Percentiles rank a stretch among this genome's conserved stretches.
Conservation (phyloP, 2,329 filamentous ascomycete species). For the Fusarium protoensiforme region DNA sequence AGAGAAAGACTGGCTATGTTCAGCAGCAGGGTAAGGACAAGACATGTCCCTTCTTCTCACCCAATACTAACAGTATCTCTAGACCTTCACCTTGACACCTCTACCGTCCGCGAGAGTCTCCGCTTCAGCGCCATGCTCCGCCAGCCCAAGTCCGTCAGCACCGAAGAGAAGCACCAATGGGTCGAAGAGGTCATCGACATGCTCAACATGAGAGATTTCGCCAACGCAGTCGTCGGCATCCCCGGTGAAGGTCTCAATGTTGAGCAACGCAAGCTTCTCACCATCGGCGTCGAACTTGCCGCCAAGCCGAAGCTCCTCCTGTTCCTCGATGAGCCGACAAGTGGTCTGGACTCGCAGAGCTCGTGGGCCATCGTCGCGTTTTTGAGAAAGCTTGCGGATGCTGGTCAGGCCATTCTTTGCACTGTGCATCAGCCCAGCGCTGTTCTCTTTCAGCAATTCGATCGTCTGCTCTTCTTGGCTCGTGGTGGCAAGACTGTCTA, state of each 20-base stretch:
- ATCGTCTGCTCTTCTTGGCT: constrained; percentile 44
- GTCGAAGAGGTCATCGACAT: constrained; percentile 65
- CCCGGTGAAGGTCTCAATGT: not conserved
- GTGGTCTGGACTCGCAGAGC: not conserved
- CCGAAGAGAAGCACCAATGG: constrained; percentile 68
- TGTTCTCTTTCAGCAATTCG: constrained; percentile 53
- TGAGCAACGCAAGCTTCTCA: not conserved
- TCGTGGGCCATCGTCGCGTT: not conserved
- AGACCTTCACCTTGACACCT: constrained; percentile 67
- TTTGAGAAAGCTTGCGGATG: not conserved
- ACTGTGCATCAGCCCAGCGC: not conserved
- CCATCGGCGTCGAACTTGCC: not conserved
- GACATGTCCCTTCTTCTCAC: accelerated
- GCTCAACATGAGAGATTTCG: not conserved
- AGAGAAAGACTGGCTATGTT: constrained; percentile 74
- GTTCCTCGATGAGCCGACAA: not conserved
- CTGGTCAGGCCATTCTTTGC: not conserved
- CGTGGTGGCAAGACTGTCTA: constrained; percentile 67
- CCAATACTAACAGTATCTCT: not conserved
- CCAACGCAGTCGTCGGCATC: not conserved
- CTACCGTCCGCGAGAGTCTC: constrained; percentile 66
- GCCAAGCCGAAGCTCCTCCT: not conserved
- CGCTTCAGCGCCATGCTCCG: constrained; percentile 67
- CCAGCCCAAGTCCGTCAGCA: constrained; percentile 64
- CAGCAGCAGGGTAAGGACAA: constrained; percentile 67